Evolutionary conservation across 768 basidiomycete genomes (phyloP).

Genomic region (Amanita molliuscula): DNA sequence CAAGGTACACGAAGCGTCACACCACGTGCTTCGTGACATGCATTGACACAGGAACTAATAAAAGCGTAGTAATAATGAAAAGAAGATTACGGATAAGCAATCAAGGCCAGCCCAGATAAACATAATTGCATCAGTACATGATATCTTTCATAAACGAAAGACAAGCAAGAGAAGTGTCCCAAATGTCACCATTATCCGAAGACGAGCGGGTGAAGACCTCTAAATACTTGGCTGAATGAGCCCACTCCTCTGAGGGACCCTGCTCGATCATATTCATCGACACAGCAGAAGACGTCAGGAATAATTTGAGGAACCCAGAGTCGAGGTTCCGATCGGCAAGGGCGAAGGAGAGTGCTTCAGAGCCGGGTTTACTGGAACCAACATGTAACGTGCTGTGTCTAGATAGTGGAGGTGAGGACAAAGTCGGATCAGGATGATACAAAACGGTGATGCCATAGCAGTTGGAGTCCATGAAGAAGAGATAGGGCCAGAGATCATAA

Average conservation of each 20-base stretch:
- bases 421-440: conserved; percentile 36
- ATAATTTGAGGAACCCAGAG: conserved; percentile 47
- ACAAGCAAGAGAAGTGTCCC: conserved; percentile 21
- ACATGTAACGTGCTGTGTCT: conserved; percentile 28
- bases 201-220: conserved; percentile 4
- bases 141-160: conserved; percentile 15
- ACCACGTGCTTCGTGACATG: neutral
- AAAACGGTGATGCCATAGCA: conserved; percentile 43
- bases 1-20: neutral
- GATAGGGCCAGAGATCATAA: conserved; percentile 50
- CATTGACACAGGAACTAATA: neutral
- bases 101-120: conserved; percentile 1
- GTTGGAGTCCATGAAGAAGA: conserved; percentile 50
- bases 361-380: conserved; percentile 31
- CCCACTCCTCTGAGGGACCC: conserved; percentile 13
- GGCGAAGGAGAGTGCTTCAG: conserved; percentile 36
- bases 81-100: neutral
- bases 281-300: conserved; percentile 41
- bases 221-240: conserved; percentile 5
- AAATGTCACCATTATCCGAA: conserved; percentile 13
- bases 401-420: conserved; percentile 31
- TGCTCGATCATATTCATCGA: conserved; percentile 42
- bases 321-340: conserved; percentile 27
- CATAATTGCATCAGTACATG: neutral
- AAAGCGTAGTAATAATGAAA: neutral